Percentiles rank a stretch among this genome's conserved stretches.
phyloP scores from a whole-genome alignment of 352 stramenopile genomes.

The Phytopythium vexans region DNA sequence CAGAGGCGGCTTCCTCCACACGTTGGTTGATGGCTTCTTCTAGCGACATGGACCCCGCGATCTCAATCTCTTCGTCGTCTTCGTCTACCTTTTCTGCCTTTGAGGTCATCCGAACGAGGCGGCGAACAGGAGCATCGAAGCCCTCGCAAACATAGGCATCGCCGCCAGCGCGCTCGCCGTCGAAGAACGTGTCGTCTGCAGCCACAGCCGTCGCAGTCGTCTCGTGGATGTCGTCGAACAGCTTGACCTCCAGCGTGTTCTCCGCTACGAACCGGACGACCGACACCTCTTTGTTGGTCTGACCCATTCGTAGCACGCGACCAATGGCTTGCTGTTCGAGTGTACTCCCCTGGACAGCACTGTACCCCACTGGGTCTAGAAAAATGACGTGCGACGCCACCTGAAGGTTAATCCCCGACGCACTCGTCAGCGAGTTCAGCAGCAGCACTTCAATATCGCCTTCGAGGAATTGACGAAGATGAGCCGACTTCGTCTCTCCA shows the following conservation, averaged over 20 bases:
- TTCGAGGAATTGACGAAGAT: conserved; percentile 60
- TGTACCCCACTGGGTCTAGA: conserved; percentile 71
- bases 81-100: conserved; percentile 16
- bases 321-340: conserved; percentile 83
- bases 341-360: conserved; percentile 63
- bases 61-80: conserved; percentile 61
- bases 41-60: conserved; percentile 67
- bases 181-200: conserved; percentile 65
- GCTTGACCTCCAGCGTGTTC: conserved; percentile 62
- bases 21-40: conserved; percentile 68
- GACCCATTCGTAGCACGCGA: conserved; percentile 82
- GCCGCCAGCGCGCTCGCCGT: conserved; percentile 41
- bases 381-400: conserved; percentile 82
- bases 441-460: conserved; percentile 70
- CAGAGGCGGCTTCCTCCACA: conserved; percentile 41
- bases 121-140: conserved; percentile 48
- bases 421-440: conserved; percentile 77
- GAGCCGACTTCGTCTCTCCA: conserved; percentile 71
- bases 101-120: conserved; percentile 54
- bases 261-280: conserved; percentile 76
- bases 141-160: conserved; percentile 59
- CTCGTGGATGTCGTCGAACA: conserved; percentile 77
- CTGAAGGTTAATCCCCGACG: conserved; percentile 84
- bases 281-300: conserved; percentile 62
- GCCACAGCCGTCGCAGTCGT: conserved; percentile 33